Evolutionary conservation across 2,329 filamentous ascomycete genomes (phyloP).

Genomic region (Colletotrichum sp.): DNA sequence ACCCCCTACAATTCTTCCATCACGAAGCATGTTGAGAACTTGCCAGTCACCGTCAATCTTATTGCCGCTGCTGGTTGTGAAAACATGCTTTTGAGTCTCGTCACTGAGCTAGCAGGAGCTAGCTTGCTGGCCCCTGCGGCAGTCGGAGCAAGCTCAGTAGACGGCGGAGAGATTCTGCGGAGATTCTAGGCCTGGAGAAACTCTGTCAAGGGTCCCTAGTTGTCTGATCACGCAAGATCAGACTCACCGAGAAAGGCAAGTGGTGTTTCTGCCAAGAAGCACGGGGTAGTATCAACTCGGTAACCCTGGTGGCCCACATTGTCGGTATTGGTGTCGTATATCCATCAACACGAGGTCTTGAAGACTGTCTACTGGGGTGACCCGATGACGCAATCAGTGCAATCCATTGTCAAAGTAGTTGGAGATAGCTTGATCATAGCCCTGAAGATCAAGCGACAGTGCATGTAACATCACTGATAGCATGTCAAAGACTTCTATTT

Average conservation of each 20-base stretch:
- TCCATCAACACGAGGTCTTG: neutral
- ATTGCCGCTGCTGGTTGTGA: conserved; percentile 66
- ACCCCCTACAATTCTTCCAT: conserved; percentile 37
- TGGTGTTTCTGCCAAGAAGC: neutral
- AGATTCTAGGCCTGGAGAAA: neutral
- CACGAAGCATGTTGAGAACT: conserved; percentile 48
- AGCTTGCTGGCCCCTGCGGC: neutral
- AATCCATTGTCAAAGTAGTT: neutral
- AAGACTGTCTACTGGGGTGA: neutral
- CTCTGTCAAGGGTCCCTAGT: fast-evolving
- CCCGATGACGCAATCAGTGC: neutral
- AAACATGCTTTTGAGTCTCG: conserved; percentile 59
- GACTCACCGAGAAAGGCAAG: neutral
- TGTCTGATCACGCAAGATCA: neutral
- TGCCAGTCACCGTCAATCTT: conserved; percentile 64
- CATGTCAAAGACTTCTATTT: neutral
- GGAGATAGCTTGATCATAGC: neutral
- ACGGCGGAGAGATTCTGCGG: neutral
- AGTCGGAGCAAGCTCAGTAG: neutral
- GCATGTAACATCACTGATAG: neutral
- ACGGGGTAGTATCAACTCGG: neutral
- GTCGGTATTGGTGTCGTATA: neutral
- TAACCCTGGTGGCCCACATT: neutral
- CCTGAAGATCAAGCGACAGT: neutral
- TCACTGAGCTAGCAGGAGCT: conserved; percentile 45